A percentile compares a stretch with the other conserved stretches of the same genome.
phyloP scores from a whole-genome alignment of 495 filamentous ascomycete genomes.

The Aspergillus coremiiformis region DNA sequence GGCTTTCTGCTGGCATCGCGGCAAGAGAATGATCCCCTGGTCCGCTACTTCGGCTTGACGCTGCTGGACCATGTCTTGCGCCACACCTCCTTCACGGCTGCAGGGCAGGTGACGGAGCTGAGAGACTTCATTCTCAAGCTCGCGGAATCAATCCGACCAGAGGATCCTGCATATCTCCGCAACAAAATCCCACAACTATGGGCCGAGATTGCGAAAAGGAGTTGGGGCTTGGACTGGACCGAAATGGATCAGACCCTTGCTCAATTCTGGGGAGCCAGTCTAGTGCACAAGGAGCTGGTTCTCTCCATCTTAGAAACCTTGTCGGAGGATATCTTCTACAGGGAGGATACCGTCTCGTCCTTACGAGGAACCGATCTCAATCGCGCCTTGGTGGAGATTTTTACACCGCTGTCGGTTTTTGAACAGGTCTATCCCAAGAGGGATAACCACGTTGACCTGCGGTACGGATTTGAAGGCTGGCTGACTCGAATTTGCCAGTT shows the following conservation, averaged over 20 bases:
- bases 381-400: conserved; percentile 84
- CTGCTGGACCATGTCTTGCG: conserved; percentile 82
- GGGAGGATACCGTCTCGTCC: conserved; percentile 78
- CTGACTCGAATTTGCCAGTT: conserved; percentile 67
- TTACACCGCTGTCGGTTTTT: conserved; percentile 71
- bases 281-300: conserved; percentile 72
- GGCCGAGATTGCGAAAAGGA: conserved; percentile 89
- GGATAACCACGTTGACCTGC: conserved; percentile 51
- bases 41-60: conserved; percentile 89
- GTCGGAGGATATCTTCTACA: conserved; percentile 88
- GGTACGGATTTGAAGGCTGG: conserved; percentile 82
- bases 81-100: conserved; percentile 65
- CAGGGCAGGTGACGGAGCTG: conserved; percentile 55
- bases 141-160: conserved; percentile 59
- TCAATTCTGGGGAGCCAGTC: conserved; percentile 67
- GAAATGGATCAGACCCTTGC: conserved; percentile 86
- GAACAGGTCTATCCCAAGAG: conserved; percentile 64
- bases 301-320: conserved; percentile 82
- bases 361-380: conserved; percentile 76
- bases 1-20: conserved; percentile 79
- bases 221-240: conserved; percentile 85
- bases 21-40: conserved; percentile 61
- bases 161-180: conserved; percentile 75
- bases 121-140: conserved; percentile 69
- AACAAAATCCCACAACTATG: conserved; percentile 95